A percentile compares a stretch with the other conserved stretches of the same genome.
Evolutionary conservation across 305 asterid genomes (phyloP).

Genomic region (Rubia tinctorum): DNA sequence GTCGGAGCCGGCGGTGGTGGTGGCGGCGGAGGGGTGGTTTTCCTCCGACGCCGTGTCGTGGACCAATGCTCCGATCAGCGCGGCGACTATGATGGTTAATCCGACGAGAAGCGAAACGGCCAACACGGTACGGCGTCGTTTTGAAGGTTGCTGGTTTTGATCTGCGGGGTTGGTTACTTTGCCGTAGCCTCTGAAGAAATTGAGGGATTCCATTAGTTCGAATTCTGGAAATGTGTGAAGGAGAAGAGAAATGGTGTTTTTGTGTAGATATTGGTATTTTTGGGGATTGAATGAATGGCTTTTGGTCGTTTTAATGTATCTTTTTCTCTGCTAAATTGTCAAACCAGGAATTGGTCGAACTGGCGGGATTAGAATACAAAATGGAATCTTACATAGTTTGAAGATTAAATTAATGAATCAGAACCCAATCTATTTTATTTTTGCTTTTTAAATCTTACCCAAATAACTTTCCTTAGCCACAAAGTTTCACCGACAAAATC

Average conservation of each 20-base stretch:
- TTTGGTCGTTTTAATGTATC: background rate
- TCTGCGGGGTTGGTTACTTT: constrained; percentile 36
- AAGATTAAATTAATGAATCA: too few relatives aligned
- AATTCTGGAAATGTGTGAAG: background rate
- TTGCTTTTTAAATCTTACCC: background rate
- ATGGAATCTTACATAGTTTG: background rate
- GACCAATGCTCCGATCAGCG: constrained; percentile 33
- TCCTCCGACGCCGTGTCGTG: constrained; percentile 11
- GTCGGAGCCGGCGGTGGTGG: constrained; percentile 15
- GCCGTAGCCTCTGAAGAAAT: constrained; percentile 53
- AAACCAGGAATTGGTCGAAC: background rate
- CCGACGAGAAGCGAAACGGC: constrained; percentile 27
- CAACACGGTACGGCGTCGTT: constrained; percentile 21
- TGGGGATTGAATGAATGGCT: background rate
- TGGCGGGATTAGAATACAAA: background rate
- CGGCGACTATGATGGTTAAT: constrained; percentile 31
- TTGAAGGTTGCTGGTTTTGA: constrained; percentile 13
- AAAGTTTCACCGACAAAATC: constrained; percentile 1
- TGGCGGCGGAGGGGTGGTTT: background rate
- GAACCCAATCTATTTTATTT: background rate
- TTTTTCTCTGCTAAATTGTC: background rate
- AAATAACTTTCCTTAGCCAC: background rate
- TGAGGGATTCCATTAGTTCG: constrained; percentile 38
- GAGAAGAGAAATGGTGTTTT: background rate
- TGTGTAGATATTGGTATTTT: background rate